These are phyloP conservation scores for Ceratocystis lukuohia DNA, from an alignment of 2,329 filamentous ascomycete species.

Conservation along the genomic window DNA sequence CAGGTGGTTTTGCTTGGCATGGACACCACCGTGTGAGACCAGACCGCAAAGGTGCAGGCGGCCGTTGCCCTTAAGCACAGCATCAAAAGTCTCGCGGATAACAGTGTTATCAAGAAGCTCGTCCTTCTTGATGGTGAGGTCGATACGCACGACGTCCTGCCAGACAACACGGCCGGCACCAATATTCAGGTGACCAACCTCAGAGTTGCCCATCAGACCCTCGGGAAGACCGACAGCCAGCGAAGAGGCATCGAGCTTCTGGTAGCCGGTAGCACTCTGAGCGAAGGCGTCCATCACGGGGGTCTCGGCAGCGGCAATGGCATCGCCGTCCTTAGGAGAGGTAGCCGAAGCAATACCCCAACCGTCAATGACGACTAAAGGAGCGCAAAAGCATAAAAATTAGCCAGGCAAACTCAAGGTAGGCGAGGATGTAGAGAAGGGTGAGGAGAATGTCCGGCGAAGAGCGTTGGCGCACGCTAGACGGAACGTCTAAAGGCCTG, in stretches of 20 bases:
- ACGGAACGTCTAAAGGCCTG: neutral
- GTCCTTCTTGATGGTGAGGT: constrained; percentile 76
- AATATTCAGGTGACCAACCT: constrained; percentile 98
- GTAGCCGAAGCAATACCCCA: constrained; percentile 79
- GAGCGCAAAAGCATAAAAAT: constrained; percentile 40
- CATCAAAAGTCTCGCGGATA: constrained; percentile 62
- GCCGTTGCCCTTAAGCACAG: constrained; percentile 76
- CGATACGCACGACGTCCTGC: constrained; percentile 96
- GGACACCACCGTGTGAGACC: constrained; percentile 89
- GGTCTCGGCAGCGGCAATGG: constrained; percentile 84
- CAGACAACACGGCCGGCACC: constrained; percentile 94
- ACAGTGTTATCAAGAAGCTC: constrained; percentile 64
- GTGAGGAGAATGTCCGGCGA: constrained; percentile 28
- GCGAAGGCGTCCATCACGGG: constrained; percentile 90
- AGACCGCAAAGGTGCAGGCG: constrained; percentile 85
- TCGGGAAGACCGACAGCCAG: constrained; percentile 91
- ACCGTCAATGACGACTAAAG: constrained; percentile 90
- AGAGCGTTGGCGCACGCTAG: neutral
- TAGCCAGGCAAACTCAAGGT: constrained; percentile 47
- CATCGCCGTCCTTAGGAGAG: constrained; percentile 81
- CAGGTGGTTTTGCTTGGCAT: constrained; percentile 90
- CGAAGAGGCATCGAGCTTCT: constrained; percentile 88
- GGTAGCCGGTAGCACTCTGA: constrained; percentile 69
- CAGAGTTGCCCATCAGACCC: constrained; percentile 96
- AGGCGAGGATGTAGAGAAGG: constrained; percentile 40